Base-by-base conservation (phyloP, 257 asterid species). In the Thymus mandschuricus region DNA sequence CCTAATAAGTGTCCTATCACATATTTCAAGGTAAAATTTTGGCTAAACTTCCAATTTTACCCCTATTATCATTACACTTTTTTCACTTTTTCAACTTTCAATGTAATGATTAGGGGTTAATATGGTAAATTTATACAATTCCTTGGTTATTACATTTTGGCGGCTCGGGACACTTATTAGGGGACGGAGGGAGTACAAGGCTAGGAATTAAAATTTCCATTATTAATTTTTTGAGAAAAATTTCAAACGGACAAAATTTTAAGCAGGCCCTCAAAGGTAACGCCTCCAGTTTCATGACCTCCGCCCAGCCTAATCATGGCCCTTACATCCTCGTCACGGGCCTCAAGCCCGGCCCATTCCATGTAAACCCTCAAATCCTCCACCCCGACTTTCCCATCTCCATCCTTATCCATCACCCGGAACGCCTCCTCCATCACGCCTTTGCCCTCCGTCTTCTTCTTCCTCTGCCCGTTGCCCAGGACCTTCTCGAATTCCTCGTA, bases 401-500 rank as follows among this genome's bases (percentile, higher is more conserved):
- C 97, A 74, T 94, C 97, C 41, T 77, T 91, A 51, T 94, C 99
- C 95, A 94, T 94, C 5, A 81, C 91, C 80, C 75, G 72, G 60
- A 94, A 94, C 8, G 87, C 99, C 69, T 84, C 96, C 62, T 82
- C 90, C 97, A 94, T 91, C 60, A 83, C 83, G 13, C 65, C 8
- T 2, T 7, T 81, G n/a, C 58, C 58, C 35, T 28, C 21, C 72
- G 69, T 13, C 35, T 13, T 44, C 64, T 12, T 35, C 3, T 40
- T 15, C 57, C 52, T 34, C 63, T 66, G 62, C 2, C 71, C 52
- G 3, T 72, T 60, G 21, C 69, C 80, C 77, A 90, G 13, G 58
- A 93, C 95, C 86, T 77, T 83, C 95, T 89, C 90, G 68, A 91
- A 93, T 40, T 93, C 98, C 0, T 91, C 96, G 60, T 84, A 91